Base-by-base conservation (phyloP, 2,329 filamentous ascomycete species). In the Monilinia fructigena region DNA sequence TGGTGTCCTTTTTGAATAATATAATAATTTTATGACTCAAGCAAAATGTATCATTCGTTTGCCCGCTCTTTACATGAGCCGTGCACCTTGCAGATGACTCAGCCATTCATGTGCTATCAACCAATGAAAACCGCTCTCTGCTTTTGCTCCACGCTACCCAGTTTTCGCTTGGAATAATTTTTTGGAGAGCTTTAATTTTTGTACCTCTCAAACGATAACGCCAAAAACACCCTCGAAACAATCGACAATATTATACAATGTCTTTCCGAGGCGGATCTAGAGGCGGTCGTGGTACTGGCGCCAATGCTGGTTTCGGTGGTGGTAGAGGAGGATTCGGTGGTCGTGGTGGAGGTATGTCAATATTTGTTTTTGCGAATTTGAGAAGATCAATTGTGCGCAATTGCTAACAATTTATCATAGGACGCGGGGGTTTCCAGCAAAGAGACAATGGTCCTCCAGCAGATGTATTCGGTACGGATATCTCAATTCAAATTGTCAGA, bases 361-460 rank as follows among this genome's bases (percentile, higher is more conserved):
- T 20, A 75, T 72, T 73, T 69, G 18, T 66, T 68, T 66, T 68
- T 59, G 65, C 66, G 42, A 23, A 60, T 66, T 55, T 50, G n/a
- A 20, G 42, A 58, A 53, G 62, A 58, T 64, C n/a, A 35, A 55
- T 58, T 66, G 56, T 65, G 52, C 59, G 56, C 50, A 55, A 65
- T 52, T 63, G 67, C 66, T 72, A 58, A 74, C 64, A 55, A 68
- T 67, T 53, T 31, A 67, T 70, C 74, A 76, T 77, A 85, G 85
- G 85, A 69, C 85, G 86, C 70, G 86, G 85, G 76, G 86, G 86
- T 67, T 88, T 83, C 76, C 83, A 85, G 70, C 82, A 85, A 70
- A 76, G 79, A 70, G 85, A 86, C 68, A 85, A 83, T 75, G 87
- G 87, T 60, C 87, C 87, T 69, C 87, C 87, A 69, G 83, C 84